Base-by-base conservation (phyloP, 2,329 filamentous ascomycete species). In the Pyrenochaeta sp. region DNA sequence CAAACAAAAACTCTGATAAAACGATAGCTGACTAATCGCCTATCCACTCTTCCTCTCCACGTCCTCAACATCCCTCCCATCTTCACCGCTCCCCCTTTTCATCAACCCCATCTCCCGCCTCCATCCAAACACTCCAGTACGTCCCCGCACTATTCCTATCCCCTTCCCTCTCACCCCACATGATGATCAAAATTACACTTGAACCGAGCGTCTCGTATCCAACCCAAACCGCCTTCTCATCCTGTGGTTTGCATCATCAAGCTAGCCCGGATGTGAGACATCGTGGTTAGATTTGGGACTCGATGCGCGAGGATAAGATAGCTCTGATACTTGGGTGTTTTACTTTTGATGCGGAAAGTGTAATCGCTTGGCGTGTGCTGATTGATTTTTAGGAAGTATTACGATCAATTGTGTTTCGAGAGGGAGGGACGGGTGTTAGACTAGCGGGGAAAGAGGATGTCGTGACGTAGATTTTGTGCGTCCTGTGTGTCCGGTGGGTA, bases 161-260 rank as follows among this genome's bases (percentile, higher is more conserved):
- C 42, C 6, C 42, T 2, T 44, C 7, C n/a, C 36, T 27, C 19
- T 5, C n/a, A 9, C 45, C 45, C 28, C 42, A 19, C 32, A 54
- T 63, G 60, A 63, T 54, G 60, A 63, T 50, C 36, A 49, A 44
- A 49, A 55, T 58, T 62, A 63, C 58, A 63, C 60, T 63, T 63
- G 60, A 63, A 55, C 60, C 58, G 49, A 63, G 58, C 58, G 27
- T 44, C 51, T 37, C 50, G 13, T 45, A 22, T 19, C 37, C 32
- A 15, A 28, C 46, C 49, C 28, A 5, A 5, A 5, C 36, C 13
- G 13, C 36, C 30, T 28, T 46, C 36, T n/a, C 37, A 52, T 47
- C 28, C 19, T 42, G 60, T 50, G 60, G 60, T 61, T 63, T 62
- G 53, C 52, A 28, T 34, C 28, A 39, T 19, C 19, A 19, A 19